A percentile compares a stretch with the other conserved stretches of the same genome.
phyloP scores from a whole-genome alignment of 352 stramenopile species.

The Pythium volutum region DNA sequence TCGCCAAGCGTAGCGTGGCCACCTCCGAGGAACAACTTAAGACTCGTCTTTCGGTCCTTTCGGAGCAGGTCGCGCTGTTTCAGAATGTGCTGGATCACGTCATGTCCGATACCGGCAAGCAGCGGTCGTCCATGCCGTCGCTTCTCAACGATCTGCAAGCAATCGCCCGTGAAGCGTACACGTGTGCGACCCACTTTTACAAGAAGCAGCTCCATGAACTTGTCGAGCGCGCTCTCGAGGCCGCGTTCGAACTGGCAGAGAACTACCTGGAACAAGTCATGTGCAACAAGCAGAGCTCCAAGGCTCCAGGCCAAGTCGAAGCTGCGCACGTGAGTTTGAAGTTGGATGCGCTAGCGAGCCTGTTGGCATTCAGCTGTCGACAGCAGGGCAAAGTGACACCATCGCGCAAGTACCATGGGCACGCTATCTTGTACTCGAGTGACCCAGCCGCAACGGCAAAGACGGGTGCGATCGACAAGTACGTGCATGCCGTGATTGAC shows the following conservation, averaged over 20 bases:
- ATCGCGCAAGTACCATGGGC: slow-evolving; percentile 38
- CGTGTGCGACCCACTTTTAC: slow-evolving; percentile 45
- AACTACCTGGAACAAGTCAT: slow-evolving; percentile 67
- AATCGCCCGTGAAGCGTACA: slow-evolving; percentile 64
- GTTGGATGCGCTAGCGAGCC: slow-evolving; percentile 50
- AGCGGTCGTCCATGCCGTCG: slow-evolving; percentile 19
- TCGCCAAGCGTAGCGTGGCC: neutral
- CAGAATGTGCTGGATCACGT: slow-evolving; percentile 6
- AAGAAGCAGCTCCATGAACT: slow-evolving; percentile 39
- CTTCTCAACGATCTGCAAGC: slow-evolving; percentile 55
- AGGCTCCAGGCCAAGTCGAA: slow-evolving; percentile 18
- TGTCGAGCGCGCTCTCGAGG: slow-evolving; percentile 39
- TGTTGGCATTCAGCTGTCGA: slow-evolving; percentile 55
- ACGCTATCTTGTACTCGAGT: slow-evolving; percentile 51
- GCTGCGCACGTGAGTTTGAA: slow-evolving; percentile 49
- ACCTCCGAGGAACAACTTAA: neutral
- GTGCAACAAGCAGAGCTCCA: slow-evolving; percentile 29
- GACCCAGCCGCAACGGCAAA: neutral
- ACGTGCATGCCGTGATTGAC: slow-evolving; percentile 41
- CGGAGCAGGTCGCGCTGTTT: neutral
- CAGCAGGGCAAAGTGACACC: slow-evolving; percentile 30
- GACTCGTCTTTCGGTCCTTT: neutral
- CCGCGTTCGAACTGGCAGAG: slow-evolving; percentile 48
- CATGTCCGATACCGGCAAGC: slow-evolving; percentile 5
- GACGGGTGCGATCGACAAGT: slow-evolving; percentile 40